Conservation (phyloP, 805 yeast species). For the Wickerhamomyces hampshirensis region DNA sequence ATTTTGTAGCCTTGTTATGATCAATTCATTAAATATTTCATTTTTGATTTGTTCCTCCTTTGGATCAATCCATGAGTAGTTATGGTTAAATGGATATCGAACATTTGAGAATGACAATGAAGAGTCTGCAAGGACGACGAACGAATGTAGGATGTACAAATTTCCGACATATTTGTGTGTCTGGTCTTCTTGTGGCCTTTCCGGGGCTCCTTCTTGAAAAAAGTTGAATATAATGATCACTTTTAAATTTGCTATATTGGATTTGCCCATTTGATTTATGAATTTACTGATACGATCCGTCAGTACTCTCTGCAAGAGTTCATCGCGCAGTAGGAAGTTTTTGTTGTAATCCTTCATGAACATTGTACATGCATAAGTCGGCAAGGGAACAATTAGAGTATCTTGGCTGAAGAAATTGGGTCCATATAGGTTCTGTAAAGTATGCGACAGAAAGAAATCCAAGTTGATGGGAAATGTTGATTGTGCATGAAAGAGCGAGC, state of each 20-base stretch:
- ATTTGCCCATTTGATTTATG: conserved; percentile 9
- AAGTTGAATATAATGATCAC: conserved; percentile 17
- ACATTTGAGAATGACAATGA: conserved; percentile 16
- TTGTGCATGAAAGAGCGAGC: conserved; percentile 14
- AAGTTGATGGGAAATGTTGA: conserved; percentile 19
- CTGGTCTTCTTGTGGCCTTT: conserved; percentile 21
- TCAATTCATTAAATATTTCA: conserved; percentile 20
- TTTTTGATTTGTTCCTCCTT: conserved; percentile 20
- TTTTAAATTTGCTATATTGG: conserved; percentile 14
- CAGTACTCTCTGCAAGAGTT: conserved; percentile 11
- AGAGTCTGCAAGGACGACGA: conserved; percentile 17
- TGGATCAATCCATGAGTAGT: conserved; percentile 20
- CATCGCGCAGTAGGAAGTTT: conserved; percentile 16
- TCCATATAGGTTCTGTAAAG: conserved; percentile 15
- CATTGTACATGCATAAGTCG: conserved; percentile 17
- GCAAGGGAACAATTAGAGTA: conserved; percentile 22
- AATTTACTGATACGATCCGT: conserved; percentile 17
- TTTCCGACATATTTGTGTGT: conserved; percentile 24
- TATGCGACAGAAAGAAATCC: conserved; percentile 18
- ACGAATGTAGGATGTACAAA: conserved; percentile 16
- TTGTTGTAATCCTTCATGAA: conserved; percentile 21
- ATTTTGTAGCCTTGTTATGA: conserved; percentile 18
- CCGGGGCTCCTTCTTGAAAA: conserved; percentile 22
- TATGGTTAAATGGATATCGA: conserved; percentile 21
- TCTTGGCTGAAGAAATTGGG: conserved; percentile 14